Base-by-base conservation (phyloP, 352 stramenopile genomes). In the Pythium pyrilobum region DNA sequence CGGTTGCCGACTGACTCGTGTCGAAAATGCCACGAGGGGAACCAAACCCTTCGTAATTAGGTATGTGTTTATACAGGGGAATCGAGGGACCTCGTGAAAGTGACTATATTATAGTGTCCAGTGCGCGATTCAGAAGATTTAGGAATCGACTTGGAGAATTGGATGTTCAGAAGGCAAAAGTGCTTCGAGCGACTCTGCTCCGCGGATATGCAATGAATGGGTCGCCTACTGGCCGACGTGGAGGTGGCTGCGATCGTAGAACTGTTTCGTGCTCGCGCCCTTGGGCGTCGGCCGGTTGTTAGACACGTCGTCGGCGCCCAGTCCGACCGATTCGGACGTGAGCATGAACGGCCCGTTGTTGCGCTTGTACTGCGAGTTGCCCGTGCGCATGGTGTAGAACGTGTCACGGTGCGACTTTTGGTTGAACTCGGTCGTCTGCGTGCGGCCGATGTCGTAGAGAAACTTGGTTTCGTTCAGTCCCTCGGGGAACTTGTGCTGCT, bases 321-420 rank as follows among this genome's bases (percentile, higher is more conserved):
- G 52, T 1, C 81, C 81, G 8, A 91, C 53, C 20, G 67, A 62
- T 63, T 91, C 77, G 47, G 81, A 91, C 18, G 70, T 86, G 41
- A 91, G 69, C 74, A 88, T 85, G 65, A 89, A 89, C 24, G 77
- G 77, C 8, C 77, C 81, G 40, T 91, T 91, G 67, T 88, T 87
- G 45, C 81, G 71, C 45, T 84, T 85, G 59, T 78, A 85, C 63
- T 80, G 74, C 44, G 78, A 89, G 59, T 87, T 88, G 45, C 77
- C 77, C 31, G 69, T 79, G 32, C 79, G 78, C 68, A 89, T 83
- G 10, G 78, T 85, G 72, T 92, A 92, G 66, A 92, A 92, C 9
- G 73, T 87, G 57, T 92, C 78, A 59, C 81, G 78, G 52, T 92
- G 78, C 12, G 68, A 84, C 64, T 89, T 92, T 40, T 89, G 78